phyloP scores from a whole-genome alignment of 805 yeast genomes.

The Starmerella floricola region DNA sequence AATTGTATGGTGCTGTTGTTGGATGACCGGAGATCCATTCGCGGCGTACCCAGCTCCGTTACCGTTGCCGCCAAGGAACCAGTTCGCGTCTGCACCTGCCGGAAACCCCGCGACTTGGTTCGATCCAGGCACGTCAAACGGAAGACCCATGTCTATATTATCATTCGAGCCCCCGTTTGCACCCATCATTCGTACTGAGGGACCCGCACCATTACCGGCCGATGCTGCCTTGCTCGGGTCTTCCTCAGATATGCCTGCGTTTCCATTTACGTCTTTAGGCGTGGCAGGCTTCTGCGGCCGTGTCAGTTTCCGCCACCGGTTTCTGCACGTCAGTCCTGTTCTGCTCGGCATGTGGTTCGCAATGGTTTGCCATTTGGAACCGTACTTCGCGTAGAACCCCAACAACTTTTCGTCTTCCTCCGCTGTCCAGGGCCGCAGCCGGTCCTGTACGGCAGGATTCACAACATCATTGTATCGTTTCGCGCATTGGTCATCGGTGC shows the following conservation, averaged over 20 bases:
- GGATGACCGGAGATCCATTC: slow-evolving; percentile 9
- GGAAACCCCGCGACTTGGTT: slow-evolving; percentile 15
- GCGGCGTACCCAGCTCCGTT: background rate
- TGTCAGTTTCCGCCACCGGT: slow-evolving; percentile 77
- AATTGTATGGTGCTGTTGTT: slow-evolving; percentile 13
- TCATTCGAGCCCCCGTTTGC: too few species aligned
- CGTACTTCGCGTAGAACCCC: slow-evolving; percentile 53
- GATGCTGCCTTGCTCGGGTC: background rate
- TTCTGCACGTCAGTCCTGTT: slow-evolving; percentile 81
- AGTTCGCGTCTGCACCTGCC: slow-evolving; percentile 19
- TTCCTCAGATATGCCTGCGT: background rate
- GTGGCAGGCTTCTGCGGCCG: slow-evolving; percentile 32
- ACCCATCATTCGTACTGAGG: too few species aligned
- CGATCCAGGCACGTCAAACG: slow-evolving; percentile 17
- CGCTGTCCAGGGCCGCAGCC: slow-evolving; percentile 66
- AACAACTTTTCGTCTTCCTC: slow-evolving; percentile 66
- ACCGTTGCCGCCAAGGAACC: slow-evolving; percentile 8
- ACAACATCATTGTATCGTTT: slow-evolving; percentile 80
- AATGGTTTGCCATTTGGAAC: slow-evolving; percentile 83
- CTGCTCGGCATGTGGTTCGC: slow-evolving; percentile 60
- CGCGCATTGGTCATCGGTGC: slow-evolving; percentile 93
- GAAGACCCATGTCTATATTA: background rate
- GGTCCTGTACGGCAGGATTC: slow-evolving; percentile 65
- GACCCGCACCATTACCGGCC: background rate
- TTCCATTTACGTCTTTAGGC: background rate